Conservation (phyloP, 2,329 filamentous ascomycete species). For the Hortaea werneckii region DNA sequence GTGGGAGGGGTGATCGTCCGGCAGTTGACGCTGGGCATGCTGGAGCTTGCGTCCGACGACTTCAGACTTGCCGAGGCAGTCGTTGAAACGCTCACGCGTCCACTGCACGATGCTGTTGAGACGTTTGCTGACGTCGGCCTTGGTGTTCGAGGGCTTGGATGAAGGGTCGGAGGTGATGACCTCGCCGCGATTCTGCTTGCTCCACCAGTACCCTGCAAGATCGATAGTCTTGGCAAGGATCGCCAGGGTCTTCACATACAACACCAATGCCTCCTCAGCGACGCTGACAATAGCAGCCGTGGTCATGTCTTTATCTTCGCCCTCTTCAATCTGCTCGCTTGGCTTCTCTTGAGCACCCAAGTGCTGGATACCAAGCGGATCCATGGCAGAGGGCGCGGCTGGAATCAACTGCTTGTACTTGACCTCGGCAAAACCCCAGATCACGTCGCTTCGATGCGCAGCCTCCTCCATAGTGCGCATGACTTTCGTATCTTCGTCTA, state of each 20-base stretch:
- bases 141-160: constrained; percentile 8
- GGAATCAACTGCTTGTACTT: constrained; percentile 98
- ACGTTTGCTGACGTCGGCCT: constrained; percentile 35
- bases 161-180: constrained; percentile 32
- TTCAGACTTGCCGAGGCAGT: constrained; percentile 92
- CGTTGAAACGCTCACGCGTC: constrained; percentile 90
- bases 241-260: constrained; percentile 90
- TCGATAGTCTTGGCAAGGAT: constrained; percentile 92
- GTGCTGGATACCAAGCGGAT: constrained; percentile 50
- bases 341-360: constrained; percentile 48
- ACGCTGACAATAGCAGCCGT: constrained; percentile 75
- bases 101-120: constrained; percentile 94
- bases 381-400: constrained; percentile 65
- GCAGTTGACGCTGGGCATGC: constrained; percentile 75
- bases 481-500: constrained; percentile 71
- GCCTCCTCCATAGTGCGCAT: constrained; percentile 82
- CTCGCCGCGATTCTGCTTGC: constrained; percentile 43
- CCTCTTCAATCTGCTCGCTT: constrained; percentile 39
- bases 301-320: constrained; percentile 68
- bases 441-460: constrained; percentile 86
- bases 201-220: constrained; percentile 86
- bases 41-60: constrained; percentile 80
- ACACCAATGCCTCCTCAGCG: constrained; percentile 86
- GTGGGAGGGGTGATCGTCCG: constrained; percentile 75
- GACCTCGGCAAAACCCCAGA: constrained; percentile 95